phyloP scores from a whole-genome alignment of 352 stramenopile species.

The Globisporangium canariense region DNA sequence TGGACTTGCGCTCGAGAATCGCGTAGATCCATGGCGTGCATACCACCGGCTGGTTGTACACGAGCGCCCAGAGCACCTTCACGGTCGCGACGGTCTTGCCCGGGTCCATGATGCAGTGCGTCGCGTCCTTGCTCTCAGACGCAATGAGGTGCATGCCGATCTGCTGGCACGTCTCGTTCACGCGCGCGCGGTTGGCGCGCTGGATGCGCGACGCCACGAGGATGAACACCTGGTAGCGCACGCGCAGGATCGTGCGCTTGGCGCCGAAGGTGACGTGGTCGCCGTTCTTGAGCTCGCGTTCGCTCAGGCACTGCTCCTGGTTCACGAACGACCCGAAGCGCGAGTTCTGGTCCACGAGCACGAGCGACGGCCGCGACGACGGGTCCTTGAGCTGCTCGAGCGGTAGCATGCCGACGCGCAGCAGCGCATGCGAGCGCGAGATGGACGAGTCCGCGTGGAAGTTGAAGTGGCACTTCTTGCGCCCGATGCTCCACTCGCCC shows the following conservation, averaged over 20 bases:
- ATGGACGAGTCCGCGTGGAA: constrained; percentile 82
- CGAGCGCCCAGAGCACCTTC: constrained; percentile 84
- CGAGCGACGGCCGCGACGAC: constrained; percentile 53
- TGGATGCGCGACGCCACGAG: constrained; percentile 76
- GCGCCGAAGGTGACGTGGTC: constrained; percentile 82
- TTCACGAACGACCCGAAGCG: constrained; percentile 89
- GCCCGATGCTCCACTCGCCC: constrained; percentile 81
- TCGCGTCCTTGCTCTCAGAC: constrained; percentile 54
- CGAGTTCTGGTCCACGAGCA: constrained; percentile 76
- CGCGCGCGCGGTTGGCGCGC: constrained; percentile 43
- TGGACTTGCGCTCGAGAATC: constrained; percentile 65
- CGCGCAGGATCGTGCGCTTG: constrained; percentile 75
- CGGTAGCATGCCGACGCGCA: constrained; percentile 67
- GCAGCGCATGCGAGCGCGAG: constrained; percentile 70
- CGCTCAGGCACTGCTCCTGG: constrained; percentile 51
- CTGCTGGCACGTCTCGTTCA: constrained; percentile 75
- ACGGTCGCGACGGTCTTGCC: constrained; percentile 76
- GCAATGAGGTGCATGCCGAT: constrained; percentile 80
- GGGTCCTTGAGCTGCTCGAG: constrained; percentile 56
- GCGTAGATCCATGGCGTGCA: constrained; percentile 78
- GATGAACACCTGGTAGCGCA: constrained; percentile 81
- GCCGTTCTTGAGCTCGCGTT: constrained; percentile 51
- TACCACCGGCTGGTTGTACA: constrained; percentile 83
- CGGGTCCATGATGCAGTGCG: constrained; percentile 86
- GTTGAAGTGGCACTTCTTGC: constrained; percentile 84